A percentile compares a stretch with the other conserved stretches of the same genome.
Evolutionary conservation across 495 filamentous ascomycete species (phyloP).

Genomic region (Xylaria scruposa): DNA sequence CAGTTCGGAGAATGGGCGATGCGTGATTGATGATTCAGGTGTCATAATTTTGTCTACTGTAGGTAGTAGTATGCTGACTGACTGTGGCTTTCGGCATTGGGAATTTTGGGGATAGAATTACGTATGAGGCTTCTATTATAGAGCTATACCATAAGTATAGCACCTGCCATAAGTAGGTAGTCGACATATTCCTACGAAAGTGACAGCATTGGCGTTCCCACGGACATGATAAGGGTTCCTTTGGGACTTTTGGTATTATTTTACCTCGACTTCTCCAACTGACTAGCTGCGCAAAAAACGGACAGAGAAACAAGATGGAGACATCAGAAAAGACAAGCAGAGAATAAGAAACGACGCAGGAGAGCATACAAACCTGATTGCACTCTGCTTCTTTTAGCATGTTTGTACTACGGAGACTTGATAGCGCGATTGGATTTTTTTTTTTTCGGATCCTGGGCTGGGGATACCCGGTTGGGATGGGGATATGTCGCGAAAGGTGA

Average conservation of each 20-base stretch:
- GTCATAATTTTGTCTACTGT: neutral
- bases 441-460: neutral
- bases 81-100: slow-evolving; percentile 12
- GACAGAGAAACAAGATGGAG: neutral
- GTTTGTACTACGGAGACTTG: slow-evolving; percentile 1
- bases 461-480: neutral
- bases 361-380: neutral
- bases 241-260: neutral
- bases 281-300: neutral
- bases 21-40: neutral
- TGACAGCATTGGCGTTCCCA: neutral
- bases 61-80: neutral
- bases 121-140: neutral
- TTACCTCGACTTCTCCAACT: neutral
- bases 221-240: neutral
- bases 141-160: neutral
- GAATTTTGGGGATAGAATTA: neutral
- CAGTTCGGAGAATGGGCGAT: neutral
- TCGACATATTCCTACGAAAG: neutral
- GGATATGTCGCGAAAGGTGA: neutral
- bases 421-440: slow-evolving; percentile 2
- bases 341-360: neutral
- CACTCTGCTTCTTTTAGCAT: neutral
- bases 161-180: neutral
- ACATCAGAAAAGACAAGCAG: neutral